A percentile compares a stretch with the other conserved stretches of the same genome.
These are phyloP conservation scores for Raffaelea deltoideospora DNA, from an alignment of 2,329 filamentous ascomycete genomes.

Conservation along the genomic window DNA sequence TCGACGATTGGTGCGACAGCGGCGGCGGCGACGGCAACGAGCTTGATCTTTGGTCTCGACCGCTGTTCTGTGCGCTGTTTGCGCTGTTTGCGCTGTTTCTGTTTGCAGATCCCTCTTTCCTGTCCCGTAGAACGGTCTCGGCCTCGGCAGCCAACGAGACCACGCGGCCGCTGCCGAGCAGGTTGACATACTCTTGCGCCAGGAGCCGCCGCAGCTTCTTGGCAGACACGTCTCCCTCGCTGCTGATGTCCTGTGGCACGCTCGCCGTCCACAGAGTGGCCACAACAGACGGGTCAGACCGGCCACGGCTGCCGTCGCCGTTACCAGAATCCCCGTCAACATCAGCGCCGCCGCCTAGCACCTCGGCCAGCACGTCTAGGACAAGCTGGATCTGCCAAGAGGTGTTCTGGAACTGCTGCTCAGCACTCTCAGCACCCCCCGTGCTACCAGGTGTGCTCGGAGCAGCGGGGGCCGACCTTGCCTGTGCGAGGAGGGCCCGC, in stretches of 20 bases:
- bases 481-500: conserved; percentile 41
- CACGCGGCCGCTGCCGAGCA: conserved; percentile 33
- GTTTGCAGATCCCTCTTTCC: too few species aligned
- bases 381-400: conserved; percentile 27
- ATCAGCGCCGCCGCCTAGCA: too few species aligned
- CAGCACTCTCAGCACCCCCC: too few species aligned
- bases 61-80: too few species aligned
- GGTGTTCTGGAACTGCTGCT: conserved; percentile 14
- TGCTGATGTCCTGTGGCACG: too few species aligned
- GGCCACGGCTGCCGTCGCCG: too few species aligned
- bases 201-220: conserved; percentile 15
- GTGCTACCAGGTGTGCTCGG: conserved; percentile 18
- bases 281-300: conserved; percentile 20
- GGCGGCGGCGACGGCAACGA: too few species aligned
- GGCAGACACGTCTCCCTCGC: too few species aligned
- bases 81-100: too few species aligned
- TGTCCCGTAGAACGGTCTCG: conserved; percentile 28
- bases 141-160: conserved; percentile 40
- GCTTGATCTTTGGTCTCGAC: too few species aligned
- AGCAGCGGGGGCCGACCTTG: conserved; percentile 22
- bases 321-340: too few species aligned
- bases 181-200: conserved; percentile 26
- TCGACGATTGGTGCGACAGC: not conserved
- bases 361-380: conserved; percentile 25
- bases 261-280: conserved; percentile 21